Conservation (phyloP, 306 rosid species). For the Neltuma alba region DNA sequence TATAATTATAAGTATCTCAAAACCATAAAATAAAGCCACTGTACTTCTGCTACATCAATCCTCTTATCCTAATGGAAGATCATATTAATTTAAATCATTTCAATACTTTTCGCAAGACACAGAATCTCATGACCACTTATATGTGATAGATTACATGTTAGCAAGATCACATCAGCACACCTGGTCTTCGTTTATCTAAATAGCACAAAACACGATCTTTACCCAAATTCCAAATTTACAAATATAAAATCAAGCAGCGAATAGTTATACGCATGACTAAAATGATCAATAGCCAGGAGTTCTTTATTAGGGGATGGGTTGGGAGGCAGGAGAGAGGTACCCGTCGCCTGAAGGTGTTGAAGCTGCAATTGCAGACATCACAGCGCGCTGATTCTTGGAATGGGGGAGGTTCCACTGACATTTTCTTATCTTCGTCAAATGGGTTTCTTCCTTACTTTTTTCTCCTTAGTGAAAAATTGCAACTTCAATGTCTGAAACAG, state of each 20-base stretch:
- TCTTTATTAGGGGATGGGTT: background rate
- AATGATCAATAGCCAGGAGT: background rate
- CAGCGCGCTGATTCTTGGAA: slow-evolving; percentile 94
- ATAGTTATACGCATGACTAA: background rate
- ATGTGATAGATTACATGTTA: slow-evolving; percentile 2
- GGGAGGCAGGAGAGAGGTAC: slow-evolving; percentile 34
- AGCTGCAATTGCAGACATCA: slow-evolving; percentile 94
- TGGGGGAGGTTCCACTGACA: slow-evolving; percentile 77
- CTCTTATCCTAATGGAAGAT: background rate
- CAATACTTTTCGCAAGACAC: background rate
- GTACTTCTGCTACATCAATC: background rate
- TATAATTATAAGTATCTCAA: background rate
- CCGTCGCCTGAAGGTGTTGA: slow-evolving; percentile 95
- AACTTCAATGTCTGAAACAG: slow-evolving; percentile 11
- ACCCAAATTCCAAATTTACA: background rate
- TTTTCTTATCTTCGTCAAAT: slow-evolving; percentile 28
- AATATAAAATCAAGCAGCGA: slow-evolving; percentile 1
- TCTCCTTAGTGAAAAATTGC: background rate
- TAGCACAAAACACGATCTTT: background rate
- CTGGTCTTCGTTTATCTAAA: background rate
- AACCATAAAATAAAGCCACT: background rate
- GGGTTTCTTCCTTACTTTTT: slow-evolving; percentile 18
- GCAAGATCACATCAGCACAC: background rate
- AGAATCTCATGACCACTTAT: background rate
- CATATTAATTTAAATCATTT: background rate